A percentile compares a stretch with the other conserved stretches of the same genome.
These are phyloP conservation scores for Penicillium sp. DNA, from an alignment of 2,329 filamentous ascomycete genomes.

Conservation along the genomic window DNA sequence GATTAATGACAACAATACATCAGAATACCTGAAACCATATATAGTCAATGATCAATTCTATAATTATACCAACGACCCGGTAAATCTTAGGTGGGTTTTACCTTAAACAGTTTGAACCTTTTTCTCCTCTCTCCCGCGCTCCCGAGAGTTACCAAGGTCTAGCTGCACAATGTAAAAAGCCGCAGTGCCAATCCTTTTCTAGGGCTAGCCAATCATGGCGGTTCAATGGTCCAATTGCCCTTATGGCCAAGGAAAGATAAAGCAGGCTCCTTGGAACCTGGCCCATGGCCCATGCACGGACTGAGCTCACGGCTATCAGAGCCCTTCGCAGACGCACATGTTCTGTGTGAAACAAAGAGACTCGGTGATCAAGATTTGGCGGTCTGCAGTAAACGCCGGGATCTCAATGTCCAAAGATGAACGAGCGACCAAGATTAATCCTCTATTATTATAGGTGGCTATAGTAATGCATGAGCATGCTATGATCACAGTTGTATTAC, in stretches of 20 bases:
- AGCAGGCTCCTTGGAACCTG: slow-evolving; percentile 2
- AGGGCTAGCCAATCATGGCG: not conserved
- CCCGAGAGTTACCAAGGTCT: not conserved
- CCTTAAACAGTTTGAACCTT: not conserved
- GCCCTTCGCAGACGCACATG: not conserved
- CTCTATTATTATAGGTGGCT: not conserved
- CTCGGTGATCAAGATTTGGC: not conserved
- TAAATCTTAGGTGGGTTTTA: not conserved
- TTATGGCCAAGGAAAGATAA: slow-evolving; percentile 7
- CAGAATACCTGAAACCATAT: not conserved
- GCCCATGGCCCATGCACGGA: slow-evolving; percentile 1
- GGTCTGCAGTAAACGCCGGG: not conserved
- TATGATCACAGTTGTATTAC: not conserved
- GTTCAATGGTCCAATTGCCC: not conserved
- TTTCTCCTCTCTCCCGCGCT: not conserved
- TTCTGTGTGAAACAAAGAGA: not conserved
- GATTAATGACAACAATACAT: not conserved
- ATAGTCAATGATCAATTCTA: not conserved
- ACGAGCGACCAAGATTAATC: not conserved
- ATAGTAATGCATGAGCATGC: not conserved
- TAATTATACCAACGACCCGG: not conserved
- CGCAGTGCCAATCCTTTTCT: not conserved
- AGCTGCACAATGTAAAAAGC: not conserved
- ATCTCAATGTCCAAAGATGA: not conserved
- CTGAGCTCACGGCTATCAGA: slow-evolving; percentile 1